Base-by-base conservation (phyloP, 1,284 basidiomycete species). In the Anthracocystis walkeri region DNA sequence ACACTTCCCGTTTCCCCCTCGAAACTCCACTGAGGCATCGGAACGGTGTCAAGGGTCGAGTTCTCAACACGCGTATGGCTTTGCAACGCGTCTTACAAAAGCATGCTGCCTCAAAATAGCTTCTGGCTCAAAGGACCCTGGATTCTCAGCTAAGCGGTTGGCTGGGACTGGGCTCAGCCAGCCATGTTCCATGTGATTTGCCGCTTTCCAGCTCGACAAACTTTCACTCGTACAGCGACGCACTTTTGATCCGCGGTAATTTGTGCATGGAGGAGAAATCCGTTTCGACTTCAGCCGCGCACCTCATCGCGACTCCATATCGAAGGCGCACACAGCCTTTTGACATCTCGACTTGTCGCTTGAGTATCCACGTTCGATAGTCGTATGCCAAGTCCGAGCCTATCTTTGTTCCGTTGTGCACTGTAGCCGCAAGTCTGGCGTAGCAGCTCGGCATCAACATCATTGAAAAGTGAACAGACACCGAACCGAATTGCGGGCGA, bases 111-210 rank as follows among this genome's bases (percentile, higher is more conserved):
- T 2, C 21, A 21, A n/a, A 52, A 50, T 60, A 60, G 57, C 35
- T 41, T 41, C 52, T 60, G 46, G 57, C 27, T 33, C 33, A 46
- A 18, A 48, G 31, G 58, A 61, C 58, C 65, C 65, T 66, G 53
- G 23, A 60, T 66, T 66, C 65, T 66, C 58, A 66, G 40, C 65
- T 66, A 56, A 66, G 49, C 65, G n/a, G 27, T 1, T 29, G 2
- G n/a, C n/a, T n/a, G n/a, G n/a, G 7, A 23, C 42, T 10, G 23
- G 18, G 46, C 35, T 18, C 20, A 7, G 21, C 18, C 56, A 52
- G 31, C 56, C 45, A 40, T 48, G 33, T 38, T 48, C 45, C 33
- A 42, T 48, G 45, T 56, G 54, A 21, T 21, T 46, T 46, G 29
- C 21, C 42, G 53, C 14, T 25, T n/a, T 35, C 27, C 31, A 33